A percentile compares a stretch with the other conserved stretches of the same genome.
phyloP scores from a whole-genome alignment of 2,329 filamentous ascomycete species.

The Ophidiomyces ophidiicola region DNA sequence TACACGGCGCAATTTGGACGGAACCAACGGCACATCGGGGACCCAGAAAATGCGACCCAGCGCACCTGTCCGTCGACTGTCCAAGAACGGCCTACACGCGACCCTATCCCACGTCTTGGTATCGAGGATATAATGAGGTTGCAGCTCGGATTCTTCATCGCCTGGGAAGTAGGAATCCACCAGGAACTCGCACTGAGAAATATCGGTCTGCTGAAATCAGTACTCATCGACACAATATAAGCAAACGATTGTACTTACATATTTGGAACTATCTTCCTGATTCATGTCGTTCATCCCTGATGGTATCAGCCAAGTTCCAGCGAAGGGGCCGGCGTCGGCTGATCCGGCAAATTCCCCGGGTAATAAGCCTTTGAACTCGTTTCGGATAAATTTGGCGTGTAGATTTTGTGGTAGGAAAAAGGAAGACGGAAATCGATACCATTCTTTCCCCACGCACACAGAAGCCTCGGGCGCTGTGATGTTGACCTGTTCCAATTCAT shows the following conservation, averaged over 20 bases:
- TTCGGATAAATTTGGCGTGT: constrained; percentile 78
- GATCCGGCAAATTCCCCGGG: constrained; percentile 79
- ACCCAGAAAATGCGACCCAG: constrained; percentile 71
- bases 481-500: constrained; percentile 36
- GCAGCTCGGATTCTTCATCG: constrained; percentile 48
- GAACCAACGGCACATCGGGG: constrained; percentile 58
- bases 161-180: constrained; percentile 73
- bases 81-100: constrained; percentile 66
- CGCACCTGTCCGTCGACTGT: constrained; percentile 59
- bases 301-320: constrained; percentile 73
- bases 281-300: constrained; percentile 87
- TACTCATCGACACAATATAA: constrained; percentile 22
- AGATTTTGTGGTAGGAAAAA: constrained; percentile 79
- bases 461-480: constrained; percentile 51
- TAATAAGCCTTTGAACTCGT: constrained; percentile 76
- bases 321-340: constrained; percentile 57
- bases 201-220: constrained; percentile 42
- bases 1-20: constrained; percentile 55
- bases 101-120: constrained; percentile 63
- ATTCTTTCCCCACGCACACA: constrained; percentile 89
- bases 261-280: constrained; percentile 74
- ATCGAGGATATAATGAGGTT: constrained; percentile 71
- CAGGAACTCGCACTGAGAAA: constrained; percentile 65
- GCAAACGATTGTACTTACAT: constrained; percentile 38
- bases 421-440: constrained; percentile 93